A percentile compares a stretch with the other conserved stretches of the same genome.
Conservation (phyloP, 345 rosid species). For the Punica granatum region DNA sequence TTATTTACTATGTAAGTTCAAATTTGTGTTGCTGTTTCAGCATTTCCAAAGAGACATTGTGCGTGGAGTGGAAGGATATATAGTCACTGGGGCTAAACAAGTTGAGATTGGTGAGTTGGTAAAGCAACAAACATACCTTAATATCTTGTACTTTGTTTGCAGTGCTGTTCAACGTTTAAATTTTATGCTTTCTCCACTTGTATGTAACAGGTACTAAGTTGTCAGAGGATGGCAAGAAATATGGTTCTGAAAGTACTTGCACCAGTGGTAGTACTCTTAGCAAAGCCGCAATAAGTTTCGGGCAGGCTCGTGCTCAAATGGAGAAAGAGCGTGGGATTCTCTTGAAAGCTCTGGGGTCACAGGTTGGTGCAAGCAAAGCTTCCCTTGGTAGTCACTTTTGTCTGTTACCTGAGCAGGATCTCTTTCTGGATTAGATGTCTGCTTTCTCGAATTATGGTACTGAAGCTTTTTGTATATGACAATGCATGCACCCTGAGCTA, state of each 20-base stretch:
- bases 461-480: too few species aligned
- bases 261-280: slow-evolving; percentile 73
- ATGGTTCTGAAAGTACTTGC: slow-evolving; percentile 82
- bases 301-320: slow-evolving; percentile 71
- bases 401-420: too few species aligned
- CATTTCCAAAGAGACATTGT: slow-evolving; percentile 90
- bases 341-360: slow-evolving; percentile 84
- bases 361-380: slow-evolving; percentile 45
- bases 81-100: slow-evolving; percentile 80
- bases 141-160: slow-evolving; percentile 4
- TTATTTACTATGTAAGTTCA: slow-evolving; percentile 7
- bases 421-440: too few species aligned
- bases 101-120: slow-evolving; percentile 69
- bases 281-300: slow-evolving; percentile 60
- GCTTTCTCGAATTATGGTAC: too few species aligned
- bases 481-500: too few species aligned
- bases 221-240: slow-evolving; percentile 80
- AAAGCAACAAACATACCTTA: background rate
- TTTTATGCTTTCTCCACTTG: background rate
- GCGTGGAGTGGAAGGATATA: slow-evolving; percentile 88
- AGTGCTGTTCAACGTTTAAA: background rate
- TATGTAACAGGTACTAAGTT: slow-evolving; percentile 62
- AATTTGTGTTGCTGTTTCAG: slow-evolving; percentile 40
- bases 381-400: background rate
- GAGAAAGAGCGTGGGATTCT: slow-evolving; percentile 81